Evolutionary conservation across 2,329 filamentous ascomycete genomes (phyloP), one percentile per base, ranked within the genome.

Genomic region (Cercospora sp.): DNA sequence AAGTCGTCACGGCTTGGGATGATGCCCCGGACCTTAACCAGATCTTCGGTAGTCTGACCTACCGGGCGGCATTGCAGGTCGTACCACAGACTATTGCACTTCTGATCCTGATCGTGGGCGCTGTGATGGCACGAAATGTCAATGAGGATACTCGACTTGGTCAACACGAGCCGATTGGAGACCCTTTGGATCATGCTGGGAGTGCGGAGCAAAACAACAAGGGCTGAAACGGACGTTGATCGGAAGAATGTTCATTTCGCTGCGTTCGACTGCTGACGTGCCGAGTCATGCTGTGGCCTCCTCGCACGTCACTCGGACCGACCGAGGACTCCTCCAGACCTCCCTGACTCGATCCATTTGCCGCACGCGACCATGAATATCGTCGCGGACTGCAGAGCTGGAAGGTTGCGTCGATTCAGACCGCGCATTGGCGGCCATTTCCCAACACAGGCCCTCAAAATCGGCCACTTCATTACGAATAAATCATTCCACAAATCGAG

Each of bases 71-170:
- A 7, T 42, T 66, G 45, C 42, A 62, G 18, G 59, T 66, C 33
- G 10, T 66, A 5, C 59, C 64, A 18, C 64, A 66, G 51, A 31
- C 51, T 8, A 5, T 63, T 23, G 65, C 42, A 16, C 65, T 66
- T 51, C 39, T 66, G 48, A 20, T 66, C n/a, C 30, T 66, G 16
- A 66, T 63, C 12, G 51, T 59, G 7, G 65, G 65, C 18, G 60
- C 59, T n/a, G 60, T 66, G 4, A n/a, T 63, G 48, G 62, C 62
- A 51, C 48, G 62, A 36, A 64, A 64, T 30, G 31, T 63, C 60
- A 63, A 58, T 7, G 53, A 57, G 23, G 62, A 64, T 3, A 33
- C 39, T 12, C 18, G 60, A 33, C 42, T 45, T 16, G 60, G 39
- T 12, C 42, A 30, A 20, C 60, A 62, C 36, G 60, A 51, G 26